A percentile compares a stretch with the other conserved stretches of the same genome.
phyloP scores from a whole-genome alignment of 2,329 filamentous ascomycete genomes.

The Colletotrichum lini region DNA sequence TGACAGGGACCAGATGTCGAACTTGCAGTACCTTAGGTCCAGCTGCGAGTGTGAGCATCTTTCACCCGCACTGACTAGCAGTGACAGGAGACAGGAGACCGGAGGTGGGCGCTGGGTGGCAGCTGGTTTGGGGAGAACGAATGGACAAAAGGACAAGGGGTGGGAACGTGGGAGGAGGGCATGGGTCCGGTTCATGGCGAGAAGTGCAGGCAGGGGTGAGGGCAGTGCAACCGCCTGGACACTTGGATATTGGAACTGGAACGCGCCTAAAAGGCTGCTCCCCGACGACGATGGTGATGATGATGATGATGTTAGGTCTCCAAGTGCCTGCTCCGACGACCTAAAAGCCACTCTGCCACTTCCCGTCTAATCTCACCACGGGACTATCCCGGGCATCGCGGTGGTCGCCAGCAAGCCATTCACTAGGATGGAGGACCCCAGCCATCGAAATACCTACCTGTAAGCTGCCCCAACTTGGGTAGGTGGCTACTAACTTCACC shows the following conservation, averaged over 20 bases:
- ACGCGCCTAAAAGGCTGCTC: slow-evolving; percentile 15
- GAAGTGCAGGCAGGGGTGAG: slow-evolving; percentile 24
- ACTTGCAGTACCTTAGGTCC: slow-evolving; percentile 8
- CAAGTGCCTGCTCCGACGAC: too few species aligned
- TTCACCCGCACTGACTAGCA: slow-evolving; percentile 8
- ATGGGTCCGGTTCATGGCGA: slow-evolving; percentile 12
- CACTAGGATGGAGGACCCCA: not conserved
- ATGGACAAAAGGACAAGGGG: not conserved
- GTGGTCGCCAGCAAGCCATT: not conserved
- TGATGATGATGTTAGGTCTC: too few species aligned
- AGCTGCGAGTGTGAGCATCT: slow-evolving; percentile 1
- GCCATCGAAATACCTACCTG: not conserved
- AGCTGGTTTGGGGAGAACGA: too few species aligned
- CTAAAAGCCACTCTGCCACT: too few species aligned
- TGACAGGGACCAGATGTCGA: slow-evolving; percentile 36
- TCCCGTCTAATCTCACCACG: too few species aligned
- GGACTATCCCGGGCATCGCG: not conserved
- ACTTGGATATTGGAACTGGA: slow-evolving; percentile 9
- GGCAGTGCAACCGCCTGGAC: slow-evolving; percentile 26
- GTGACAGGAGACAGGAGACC: not conserved
- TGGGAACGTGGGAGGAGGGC: slow-evolving; percentile 12
- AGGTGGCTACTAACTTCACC: not conserved
- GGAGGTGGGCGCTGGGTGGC: not conserved
- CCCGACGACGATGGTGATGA: too few species aligned
- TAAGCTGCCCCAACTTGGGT: not conserved